A percentile compares a stretch with the other conserved stretches of the same genome.
phyloP scores from a whole-genome alignment of 306 rosid species.

The Medicago truncatula region MtrunA17r5.0-ANR NC_053044.1:53160001-53160500 shows the following conservation, averaged over 20 bases:
- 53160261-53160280: neutral
- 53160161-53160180: constrained; percentile 10
- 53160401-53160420: constrained; percentile 24
- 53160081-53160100: no score
- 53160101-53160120: neutral
- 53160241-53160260: neutral
- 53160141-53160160: neutral
- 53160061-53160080: no score
- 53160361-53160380: neutral
- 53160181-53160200: neutral
- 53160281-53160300: constrained; percentile 22
- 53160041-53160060: no score
- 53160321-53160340: constrained; percentile 7
- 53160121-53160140: constrained; percentile 2
- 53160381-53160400: constrained; percentile 6
- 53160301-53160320: constrained; percentile 35
- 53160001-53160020: no score
- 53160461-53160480: constrained; percentile 23
- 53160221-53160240: neutral
- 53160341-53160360: constrained; percentile 26
- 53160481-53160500: constrained; percentile 27
- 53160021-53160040: no score
- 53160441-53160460: constrained; percentile 41
- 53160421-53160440: constrained; percentile 36
- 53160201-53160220: neutral